A percentile compares a stretch with the other conserved stretches of the same genome.
These are phyloP conservation scores for Zopfia rhizophila DNA, from an alignment of 2,329 filamentous ascomycete genomes.

Conservation along the genomic window DNA sequence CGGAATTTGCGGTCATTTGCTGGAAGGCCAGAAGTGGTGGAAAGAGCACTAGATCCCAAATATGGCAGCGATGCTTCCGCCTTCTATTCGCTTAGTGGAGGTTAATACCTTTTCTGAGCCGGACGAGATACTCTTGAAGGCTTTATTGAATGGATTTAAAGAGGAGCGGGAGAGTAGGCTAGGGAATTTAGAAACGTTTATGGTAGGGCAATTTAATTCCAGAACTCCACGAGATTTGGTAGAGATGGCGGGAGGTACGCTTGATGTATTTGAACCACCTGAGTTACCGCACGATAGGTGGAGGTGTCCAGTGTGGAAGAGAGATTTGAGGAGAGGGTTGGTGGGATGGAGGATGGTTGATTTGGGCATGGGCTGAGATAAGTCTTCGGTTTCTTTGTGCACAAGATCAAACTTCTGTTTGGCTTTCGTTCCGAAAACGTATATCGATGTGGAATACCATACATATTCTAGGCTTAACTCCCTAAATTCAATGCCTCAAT, in stretches of 20 bases:
- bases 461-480: no score
- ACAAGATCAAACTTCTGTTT: no score
- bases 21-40: constrained; percentile 37
- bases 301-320: constrained; percentile 45
- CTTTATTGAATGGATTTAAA: constrained; percentile 44
- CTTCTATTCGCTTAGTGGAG: constrained; percentile 37
- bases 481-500: no score
- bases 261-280: constrained; percentile 40
- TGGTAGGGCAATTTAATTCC: constrained; percentile 39
- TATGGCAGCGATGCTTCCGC: constrained; percentile 46
- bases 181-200: constrained; percentile 23
- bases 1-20: constrained; percentile 29
- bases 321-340: constrained; percentile 31
- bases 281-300: constrained; percentile 18
- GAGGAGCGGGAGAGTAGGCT: constrained; percentile 33
- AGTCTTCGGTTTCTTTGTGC: no score
- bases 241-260: constrained; percentile 22
- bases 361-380: no score
- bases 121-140: constrained; percentile 29
- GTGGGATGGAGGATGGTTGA: constrained; percentile 5
- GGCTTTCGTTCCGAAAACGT: no score
- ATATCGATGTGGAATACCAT: no score
- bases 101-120: constrained; percentile 43
- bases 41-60: constrained; percentile 43
- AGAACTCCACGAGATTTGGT: constrained; percentile 29